These are phyloP conservation scores for Xerocomellus chrysenteron DNA, from an alignment of 768 basidiomycete genomes.

Conservation along the genomic window DNA sequence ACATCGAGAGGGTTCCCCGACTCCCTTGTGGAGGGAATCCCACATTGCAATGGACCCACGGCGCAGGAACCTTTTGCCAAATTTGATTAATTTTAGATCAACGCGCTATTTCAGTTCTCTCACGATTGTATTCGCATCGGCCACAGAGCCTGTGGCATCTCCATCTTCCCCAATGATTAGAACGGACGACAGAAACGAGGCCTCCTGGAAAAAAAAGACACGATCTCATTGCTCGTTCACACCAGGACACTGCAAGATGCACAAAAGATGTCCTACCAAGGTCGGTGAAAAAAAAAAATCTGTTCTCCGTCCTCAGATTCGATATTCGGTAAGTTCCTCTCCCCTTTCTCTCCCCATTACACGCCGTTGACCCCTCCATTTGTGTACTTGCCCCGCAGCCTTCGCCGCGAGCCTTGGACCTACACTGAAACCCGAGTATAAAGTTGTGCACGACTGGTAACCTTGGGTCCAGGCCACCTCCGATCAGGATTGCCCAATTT, in stretches of 20 bases:
- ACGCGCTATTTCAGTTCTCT: not conserved
- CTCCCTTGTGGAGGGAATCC: no score
- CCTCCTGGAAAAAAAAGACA: not conserved
- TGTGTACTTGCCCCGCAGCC: not conserved
- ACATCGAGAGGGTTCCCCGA: no score
- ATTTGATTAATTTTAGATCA: no score
- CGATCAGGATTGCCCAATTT: no score
- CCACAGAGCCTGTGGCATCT: no score
- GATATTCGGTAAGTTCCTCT: slow-evolving; percentile 1
- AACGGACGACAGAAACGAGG: not conserved
- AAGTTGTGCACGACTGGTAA: no score
- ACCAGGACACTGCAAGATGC: not conserved
- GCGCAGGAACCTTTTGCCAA: no score
- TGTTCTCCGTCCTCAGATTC: not conserved
- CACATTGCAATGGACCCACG: no score
- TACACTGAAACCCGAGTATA: not conserved
- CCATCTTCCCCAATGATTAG: not conserved
- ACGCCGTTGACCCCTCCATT: not conserved
- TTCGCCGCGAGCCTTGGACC: slow-evolving; percentile 6
- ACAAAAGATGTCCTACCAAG: not conserved
- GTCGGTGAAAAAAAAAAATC: not conserved
- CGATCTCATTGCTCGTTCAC: not conserved
- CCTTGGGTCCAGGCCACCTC: no score
- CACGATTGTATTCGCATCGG: not conserved
- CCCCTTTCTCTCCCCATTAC: no score